Conservation (phyloP, 2,329 filamentous ascomycete species). For the Metarhizium album region DNA sequence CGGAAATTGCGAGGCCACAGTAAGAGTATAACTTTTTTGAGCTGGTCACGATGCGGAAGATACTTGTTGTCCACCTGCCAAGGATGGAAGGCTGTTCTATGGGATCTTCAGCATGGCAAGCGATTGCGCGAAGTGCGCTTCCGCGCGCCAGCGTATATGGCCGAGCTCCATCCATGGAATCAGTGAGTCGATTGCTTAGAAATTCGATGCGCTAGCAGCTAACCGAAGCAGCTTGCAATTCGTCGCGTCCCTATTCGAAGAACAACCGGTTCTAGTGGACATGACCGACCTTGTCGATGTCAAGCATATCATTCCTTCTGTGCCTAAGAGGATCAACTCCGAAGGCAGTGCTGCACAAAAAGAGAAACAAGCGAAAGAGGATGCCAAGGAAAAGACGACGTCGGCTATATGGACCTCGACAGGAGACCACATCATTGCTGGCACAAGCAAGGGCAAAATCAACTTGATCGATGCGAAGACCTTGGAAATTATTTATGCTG, state of each 20-base stretch:
- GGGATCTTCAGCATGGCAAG: slow-evolving; percentile 68
- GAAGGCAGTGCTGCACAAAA: slow-evolving; percentile 59
- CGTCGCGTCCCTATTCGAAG: slow-evolving; percentile 87
- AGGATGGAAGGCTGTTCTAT: slow-evolving; percentile 92
- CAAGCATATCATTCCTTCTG: slow-evolving; percentile 70
- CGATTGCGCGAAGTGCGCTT: slow-evolving; percentile 80
- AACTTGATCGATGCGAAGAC: slow-evolving; percentile 86
- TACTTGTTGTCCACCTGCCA: slow-evolving; percentile 89
- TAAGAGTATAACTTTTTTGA: slow-evolving; percentile 84
- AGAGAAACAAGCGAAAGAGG: slow-evolving; percentile 82
- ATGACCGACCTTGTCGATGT: slow-evolving; percentile 57
- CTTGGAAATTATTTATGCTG: slow-evolving; percentile 77
- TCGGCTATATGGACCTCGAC: slow-evolving; percentile 78
- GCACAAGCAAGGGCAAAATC: slow-evolving; percentile 90
- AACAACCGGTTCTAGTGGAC: slow-evolving; percentile 82
- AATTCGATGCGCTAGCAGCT: slow-evolving; percentile 6
- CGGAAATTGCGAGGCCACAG: slow-evolving; percentile 90
- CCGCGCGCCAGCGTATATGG: slow-evolving; percentile 87
- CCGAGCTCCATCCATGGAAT: slow-evolving; percentile 85
- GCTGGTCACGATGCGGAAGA: slow-evolving; percentile 86
- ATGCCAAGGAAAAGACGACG: slow-evolving; percentile 90
- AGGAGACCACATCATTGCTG: slow-evolving; percentile 82
- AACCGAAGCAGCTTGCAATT: slow-evolving; percentile 58
- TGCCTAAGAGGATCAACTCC: slow-evolving; percentile 61
- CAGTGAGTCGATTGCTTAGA: slow-evolving; percentile 41